Conservation (phyloP, 441 rosid genomes). For the Gossypium schwendimanii region DNA sequence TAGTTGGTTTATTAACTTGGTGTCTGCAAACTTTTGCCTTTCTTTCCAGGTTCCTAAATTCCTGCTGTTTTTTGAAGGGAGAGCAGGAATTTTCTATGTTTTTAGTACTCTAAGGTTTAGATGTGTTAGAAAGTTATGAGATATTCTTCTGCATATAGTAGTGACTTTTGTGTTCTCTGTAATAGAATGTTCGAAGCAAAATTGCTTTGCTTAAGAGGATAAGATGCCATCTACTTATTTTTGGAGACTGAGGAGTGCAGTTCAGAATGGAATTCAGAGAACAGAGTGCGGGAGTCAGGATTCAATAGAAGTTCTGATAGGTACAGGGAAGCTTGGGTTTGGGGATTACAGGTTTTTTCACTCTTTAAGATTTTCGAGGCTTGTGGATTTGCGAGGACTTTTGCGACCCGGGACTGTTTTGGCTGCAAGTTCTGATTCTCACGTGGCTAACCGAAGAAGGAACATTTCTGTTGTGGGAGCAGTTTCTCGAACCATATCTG, state of each 20-base stretch:
- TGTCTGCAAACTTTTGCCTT: background rate
- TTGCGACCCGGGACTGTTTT: conserved; percentile 36
- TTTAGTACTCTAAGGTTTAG: background rate
- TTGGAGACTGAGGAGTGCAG: conserved; percentile 43
- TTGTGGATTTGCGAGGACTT: conserved; percentile 39
- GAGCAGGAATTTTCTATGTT: conserved; percentile 5
- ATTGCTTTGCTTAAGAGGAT: conserved; percentile 31
- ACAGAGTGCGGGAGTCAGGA: conserved; percentile 36
- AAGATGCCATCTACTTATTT: conserved; percentile 55
- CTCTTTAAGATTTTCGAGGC: conserved; percentile 33
- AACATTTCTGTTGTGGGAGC: conserved; percentile 76
- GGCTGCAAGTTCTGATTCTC: conserved; percentile 54
- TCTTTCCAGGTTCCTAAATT: conserved; percentile 8
- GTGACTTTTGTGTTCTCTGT: conserved; percentile 24
- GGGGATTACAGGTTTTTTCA: conserved; percentile 50
- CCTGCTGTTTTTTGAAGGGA: conserved; percentile 4
- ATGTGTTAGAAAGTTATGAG: conserved; percentile 57
- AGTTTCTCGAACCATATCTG: conserved; percentile 68
- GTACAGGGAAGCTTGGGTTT: conserved; percentile 47
- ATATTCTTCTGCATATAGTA: conserved; percentile 24
- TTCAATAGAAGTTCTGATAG: conserved; percentile 38
- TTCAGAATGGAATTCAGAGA: conserved; percentile 44
- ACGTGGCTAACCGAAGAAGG: conserved; percentile 45
- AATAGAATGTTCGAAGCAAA: conserved; percentile 15
- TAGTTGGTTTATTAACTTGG: background rate